Base-by-base conservation (phyloP, 495 filamentous ascomycete genomes). In the Peziza echinospora region DNA sequence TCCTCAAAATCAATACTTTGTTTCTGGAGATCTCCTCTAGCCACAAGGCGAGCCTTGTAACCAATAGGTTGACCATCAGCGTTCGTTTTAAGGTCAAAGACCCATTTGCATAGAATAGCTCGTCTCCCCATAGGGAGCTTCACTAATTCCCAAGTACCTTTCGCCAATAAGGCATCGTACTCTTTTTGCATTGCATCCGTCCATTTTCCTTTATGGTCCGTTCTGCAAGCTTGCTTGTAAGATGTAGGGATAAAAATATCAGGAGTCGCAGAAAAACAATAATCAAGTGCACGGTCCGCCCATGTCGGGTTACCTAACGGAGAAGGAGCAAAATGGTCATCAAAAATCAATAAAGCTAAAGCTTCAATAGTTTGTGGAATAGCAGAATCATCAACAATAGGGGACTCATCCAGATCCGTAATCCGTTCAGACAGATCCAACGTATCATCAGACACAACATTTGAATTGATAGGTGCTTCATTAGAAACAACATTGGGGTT, bases 1-100 rank as follows among this genome's bases (percentile, higher is more conserved):
- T 16, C 46, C 7, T 23, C 1, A 48, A 19, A 48, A 34, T 48
- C 24, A 17, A 48, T 43, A 19, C 46, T 26, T 39, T 39, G 7
- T 8, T 13, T 25, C 21, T 47, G 26, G 26, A 9, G 26, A 39
- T 47, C 21, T n/a, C 26, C 23, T 17, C 26, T 7, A 16, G 11
- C 10, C 1, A 47, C 45, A 13, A 47, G 11, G 10, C 26, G 41
- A 16, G n/a, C 41, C 19, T 43, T 43, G n/a, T 10, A 17, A 17
- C 2, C 41, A 10, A 43, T 34, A 2, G 28, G 28, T 34, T 34
- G 9, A 9, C 1, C 28, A 9, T 10, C 16, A 10, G 28, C 2
- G 16, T 34, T 16, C 16, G 16, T 16, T 34, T 34, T 34, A 10
- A 34, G 9, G 2, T 34, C 28, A 2, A 34, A 34, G 28, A 34